These are phyloP conservation scores for Paecilomyces sp. DNA, from an alignment of 2,329 filamentous ascomycete species.

Conservation along the genomic window DNA sequence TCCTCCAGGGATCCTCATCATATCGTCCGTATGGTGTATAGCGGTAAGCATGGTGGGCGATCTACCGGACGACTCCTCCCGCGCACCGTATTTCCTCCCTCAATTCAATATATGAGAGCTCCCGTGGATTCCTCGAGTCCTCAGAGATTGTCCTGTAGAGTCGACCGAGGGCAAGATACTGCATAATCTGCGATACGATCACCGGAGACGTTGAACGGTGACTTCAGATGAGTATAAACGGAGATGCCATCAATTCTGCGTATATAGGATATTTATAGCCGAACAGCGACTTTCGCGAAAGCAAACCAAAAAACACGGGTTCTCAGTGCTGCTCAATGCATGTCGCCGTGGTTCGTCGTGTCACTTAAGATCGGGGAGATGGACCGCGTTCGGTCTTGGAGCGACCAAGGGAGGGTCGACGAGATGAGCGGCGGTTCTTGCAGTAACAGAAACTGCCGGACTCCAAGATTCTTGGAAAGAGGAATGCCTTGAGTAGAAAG, in stretches of 20 bases:
- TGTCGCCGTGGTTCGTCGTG: neutral
- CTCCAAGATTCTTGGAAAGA: neutral
- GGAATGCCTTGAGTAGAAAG: neutral
- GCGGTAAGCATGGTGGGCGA: slow-evolving; percentile 21
- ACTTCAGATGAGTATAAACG: neutral
- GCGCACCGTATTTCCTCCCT: neutral
- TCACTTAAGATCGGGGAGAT: neutral
- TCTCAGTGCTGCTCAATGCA: neutral
- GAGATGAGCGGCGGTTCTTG: neutral
- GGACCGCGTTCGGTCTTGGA: neutral
- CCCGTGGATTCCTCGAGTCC: neutral
- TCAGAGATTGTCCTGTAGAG: neutral
- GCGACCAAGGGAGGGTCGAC: neutral
- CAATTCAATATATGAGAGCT: neutral
- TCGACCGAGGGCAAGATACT: neutral
- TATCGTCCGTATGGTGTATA: slow-evolving; percentile 33
- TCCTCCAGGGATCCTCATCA: slow-evolving; percentile 23
- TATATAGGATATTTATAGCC: neutral
- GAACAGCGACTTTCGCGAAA: neutral
- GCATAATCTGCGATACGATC: neutral
- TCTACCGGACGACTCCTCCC: neutral
- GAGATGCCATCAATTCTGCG: neutral
- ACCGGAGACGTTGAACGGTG: neutral
- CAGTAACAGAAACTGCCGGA: neutral
- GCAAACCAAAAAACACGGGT: neutral